A percentile compares a stretch with the other conserved stretches of the same genome.
Evolutionary conservation across 2,329 filamentous ascomycete genomes (phyloP).

Genomic region (Clonostachys rosea): DNA sequence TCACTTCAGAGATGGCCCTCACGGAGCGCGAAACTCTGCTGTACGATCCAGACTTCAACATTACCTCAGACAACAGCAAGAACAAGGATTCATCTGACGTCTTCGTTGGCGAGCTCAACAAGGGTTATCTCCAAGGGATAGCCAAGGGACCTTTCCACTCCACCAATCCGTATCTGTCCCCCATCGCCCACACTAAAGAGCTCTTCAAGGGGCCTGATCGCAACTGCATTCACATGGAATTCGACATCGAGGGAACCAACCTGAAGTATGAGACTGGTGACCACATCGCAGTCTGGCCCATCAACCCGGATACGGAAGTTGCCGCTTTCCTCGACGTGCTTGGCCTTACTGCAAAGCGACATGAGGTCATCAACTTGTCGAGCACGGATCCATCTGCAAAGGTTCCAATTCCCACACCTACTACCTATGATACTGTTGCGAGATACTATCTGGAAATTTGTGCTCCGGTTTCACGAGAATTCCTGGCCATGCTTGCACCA

Average conservation of each 20-base stretch:
- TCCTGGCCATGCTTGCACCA: constrained; percentile 43
- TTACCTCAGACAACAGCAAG: constrained; percentile 4
- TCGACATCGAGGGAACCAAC: constrained; percentile 17
- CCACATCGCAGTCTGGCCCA: constrained; percentile 26
- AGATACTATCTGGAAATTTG: constrained; percentile 36
- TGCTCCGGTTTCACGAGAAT: constrained; percentile 29
- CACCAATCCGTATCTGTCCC: constrained; percentile 69
- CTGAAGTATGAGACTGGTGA: constrained; percentile 27
- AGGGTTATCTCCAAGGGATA: background rate
- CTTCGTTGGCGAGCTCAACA: background rate
- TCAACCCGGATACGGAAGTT: constrained; percentile 21
- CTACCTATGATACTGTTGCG: constrained; percentile 27
- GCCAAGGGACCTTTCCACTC: background rate
- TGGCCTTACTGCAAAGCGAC: constrained; percentile 11
- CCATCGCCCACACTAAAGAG: constrained; percentile 63
- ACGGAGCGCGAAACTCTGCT: constrained; percentile 12
- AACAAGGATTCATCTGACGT: background rate
- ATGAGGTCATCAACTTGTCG: constrained; percentile 6
- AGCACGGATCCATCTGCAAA: background rate
- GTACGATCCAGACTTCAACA: constrained; percentile 10
- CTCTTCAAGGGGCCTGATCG: constrained; percentile 12
- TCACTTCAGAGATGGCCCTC: constrained; percentile 10
- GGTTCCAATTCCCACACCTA: constrained; percentile 24
- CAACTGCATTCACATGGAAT: constrained; percentile 26
- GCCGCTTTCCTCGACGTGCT: constrained; percentile 16